Percentiles rank a stretch among this genome's conserved stretches.
phyloP scores from a whole-genome alignment of 225 moss, liverwort and hornwort genomes.

The Neckera pumila region DNA sequence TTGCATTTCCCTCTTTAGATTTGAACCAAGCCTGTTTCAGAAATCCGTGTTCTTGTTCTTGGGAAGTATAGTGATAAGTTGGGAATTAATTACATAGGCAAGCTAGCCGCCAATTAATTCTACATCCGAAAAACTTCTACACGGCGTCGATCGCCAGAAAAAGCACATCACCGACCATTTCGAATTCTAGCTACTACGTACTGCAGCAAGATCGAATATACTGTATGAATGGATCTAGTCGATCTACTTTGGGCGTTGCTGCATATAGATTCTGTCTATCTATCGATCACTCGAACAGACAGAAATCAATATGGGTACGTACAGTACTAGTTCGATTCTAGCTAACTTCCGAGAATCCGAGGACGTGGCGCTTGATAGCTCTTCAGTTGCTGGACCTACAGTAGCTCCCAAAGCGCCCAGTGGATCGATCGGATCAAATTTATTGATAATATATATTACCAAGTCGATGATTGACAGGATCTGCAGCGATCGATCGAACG shows the following conservation, averaged over 20 bases:
- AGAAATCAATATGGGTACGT: background rate
- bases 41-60: background rate
- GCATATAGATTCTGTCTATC: background rate
- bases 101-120: background rate
- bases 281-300: background rate
- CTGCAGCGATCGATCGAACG: too few relatives aligned
- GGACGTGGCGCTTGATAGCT: background rate
- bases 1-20: background rate
- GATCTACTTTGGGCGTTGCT: background rate
- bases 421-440: background rate
- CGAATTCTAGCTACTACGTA: background rate
- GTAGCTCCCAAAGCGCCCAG: background rate
- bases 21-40: background rate
- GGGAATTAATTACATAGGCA: background rate
- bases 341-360: background rate
- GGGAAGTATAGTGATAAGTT: background rate
- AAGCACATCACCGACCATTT: background rate
- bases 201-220: too few relatives aligned
- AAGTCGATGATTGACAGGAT: background rate
- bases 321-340: background rate
- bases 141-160: too few relatives aligned
- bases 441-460: too few relatives aligned
- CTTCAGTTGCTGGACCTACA: background rate
- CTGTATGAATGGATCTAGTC: background rate
- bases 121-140: background rate